These are phyloP conservation scores for Dissophora globulifera DNA, from an alignment of 192 early-diverging fungal species.

Conservation along the genomic window DNA sequence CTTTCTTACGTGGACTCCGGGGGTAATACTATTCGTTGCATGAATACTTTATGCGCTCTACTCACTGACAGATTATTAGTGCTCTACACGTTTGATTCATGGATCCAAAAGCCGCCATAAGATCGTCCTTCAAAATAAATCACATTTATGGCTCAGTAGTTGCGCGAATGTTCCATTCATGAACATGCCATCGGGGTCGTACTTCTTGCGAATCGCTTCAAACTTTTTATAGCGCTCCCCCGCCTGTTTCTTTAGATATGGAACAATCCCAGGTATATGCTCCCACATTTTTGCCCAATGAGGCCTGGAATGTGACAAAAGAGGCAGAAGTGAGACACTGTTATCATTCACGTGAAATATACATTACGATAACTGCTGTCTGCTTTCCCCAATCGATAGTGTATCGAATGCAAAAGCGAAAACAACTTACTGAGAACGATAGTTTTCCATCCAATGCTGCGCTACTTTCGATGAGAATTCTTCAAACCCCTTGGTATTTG, in stretches of 20 bases:
- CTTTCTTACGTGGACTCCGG: no score
- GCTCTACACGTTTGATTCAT: no score
- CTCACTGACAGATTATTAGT: no score
- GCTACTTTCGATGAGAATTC: conserved; percentile 42
- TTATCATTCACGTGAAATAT: no score
- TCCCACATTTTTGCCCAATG: conserved; percentile 58
- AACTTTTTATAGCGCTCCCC: conserved; percentile 27
- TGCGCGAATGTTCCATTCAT: conserved; percentile 31
- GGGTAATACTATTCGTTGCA: no score
- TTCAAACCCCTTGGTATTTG: conserved; percentile 23
- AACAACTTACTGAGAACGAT: conserved; percentile 16
- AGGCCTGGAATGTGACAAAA: conserved; percentile 3
- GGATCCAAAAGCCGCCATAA: no score
- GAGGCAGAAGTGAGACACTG: neutral
- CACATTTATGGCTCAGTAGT: conserved; percentile 19
- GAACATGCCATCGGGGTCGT: conserved; percentile 47
- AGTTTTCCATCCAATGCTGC: conserved; percentile 43
- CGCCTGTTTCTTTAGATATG: conserved; percentile 17
- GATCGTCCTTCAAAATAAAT: conserved; percentile 6
- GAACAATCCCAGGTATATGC: conserved; percentile 45
- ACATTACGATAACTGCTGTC: no score
- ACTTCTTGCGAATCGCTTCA: conserved; percentile 45
- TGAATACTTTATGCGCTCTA: no score
- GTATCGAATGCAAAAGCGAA: neutral
- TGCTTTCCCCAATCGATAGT: neutral